Evolutionary conservation across 2,329 filamentous ascomycete genomes (phyloP).

Genomic region (Aureobasidium sp.): DNA sequence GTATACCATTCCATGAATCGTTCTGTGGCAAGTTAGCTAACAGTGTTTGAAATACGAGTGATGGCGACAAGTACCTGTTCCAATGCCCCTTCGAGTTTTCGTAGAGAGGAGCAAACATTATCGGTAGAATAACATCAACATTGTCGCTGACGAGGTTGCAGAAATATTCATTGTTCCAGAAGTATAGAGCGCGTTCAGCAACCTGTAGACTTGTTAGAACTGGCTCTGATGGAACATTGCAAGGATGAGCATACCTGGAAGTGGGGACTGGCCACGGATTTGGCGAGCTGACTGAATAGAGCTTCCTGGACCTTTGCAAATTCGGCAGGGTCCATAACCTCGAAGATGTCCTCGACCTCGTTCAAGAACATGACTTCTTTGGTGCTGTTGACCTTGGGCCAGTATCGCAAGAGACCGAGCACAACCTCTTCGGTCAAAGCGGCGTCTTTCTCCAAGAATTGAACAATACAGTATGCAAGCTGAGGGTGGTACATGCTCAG

Average conservation of each 20-base stretch:
- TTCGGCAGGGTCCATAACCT: conserved; percentile 98
- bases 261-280: conserved; percentile 95
- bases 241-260: conserved; percentile 59
- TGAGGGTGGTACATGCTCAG: conserved; percentile 99
- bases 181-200: conserved; percentile 92
- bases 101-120: conserved; percentile 98
- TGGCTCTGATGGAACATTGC: background rate
- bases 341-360: conserved; percentile 98
- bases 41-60: background rate
- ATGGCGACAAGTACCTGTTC: conserved; percentile 65
- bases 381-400: conserved; percentile 99
- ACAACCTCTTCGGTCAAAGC: conserved; percentile 96
- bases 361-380: conserved; percentile 99
- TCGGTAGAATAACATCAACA: conserved; percentile 94
- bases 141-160: conserved; percentile 99
- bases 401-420: conserved; percentile 87
- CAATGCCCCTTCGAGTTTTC: conserved; percentile 99
- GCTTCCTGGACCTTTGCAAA: conserved; percentile 98
- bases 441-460: conserved; percentile 96
- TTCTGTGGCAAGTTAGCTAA: conserved; percentile 48
- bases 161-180: conserved; percentile 99
- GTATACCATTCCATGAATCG: conserved; percentile 99
- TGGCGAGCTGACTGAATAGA: conserved; percentile 92
- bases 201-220: conserved; percentile 47
- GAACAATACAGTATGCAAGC: conserved; percentile 96